Evolutionary conservation across 2,329 filamentous ascomycete genomes (phyloP).

Genomic region (Aspergillus aculeatinus): DNA sequence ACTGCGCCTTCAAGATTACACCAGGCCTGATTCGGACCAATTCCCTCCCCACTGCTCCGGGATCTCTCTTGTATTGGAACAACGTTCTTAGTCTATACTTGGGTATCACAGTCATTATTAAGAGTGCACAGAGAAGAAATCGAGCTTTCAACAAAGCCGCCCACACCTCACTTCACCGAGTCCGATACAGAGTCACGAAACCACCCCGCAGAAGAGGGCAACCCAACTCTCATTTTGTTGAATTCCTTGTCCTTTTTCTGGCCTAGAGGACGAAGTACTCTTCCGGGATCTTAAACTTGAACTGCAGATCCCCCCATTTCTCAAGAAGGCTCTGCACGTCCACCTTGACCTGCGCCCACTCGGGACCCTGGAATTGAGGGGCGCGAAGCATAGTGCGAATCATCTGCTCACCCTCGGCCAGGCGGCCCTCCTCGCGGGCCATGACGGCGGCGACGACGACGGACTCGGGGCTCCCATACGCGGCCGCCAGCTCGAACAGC

Average conservation of each 20-base stretch:
- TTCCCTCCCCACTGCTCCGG: neutral
- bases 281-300: slow-evolving; percentile 16
- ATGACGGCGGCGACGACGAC: slow-evolving; percentile 32
- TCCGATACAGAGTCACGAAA: too few relatives aligned
- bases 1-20: neutral
- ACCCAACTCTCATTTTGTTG: too few relatives aligned
- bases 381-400: neutral
- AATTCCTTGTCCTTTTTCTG: neutral
- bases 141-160: too few relatives aligned
- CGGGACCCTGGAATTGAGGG: neutral
- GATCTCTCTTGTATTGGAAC: neutral
- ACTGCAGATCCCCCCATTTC: slow-evolving; percentile 24
- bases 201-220: too few relatives aligned
- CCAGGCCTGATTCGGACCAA: neutral
- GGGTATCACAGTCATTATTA: too few relatives aligned
- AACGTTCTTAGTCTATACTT: too few relatives aligned
- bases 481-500: slow-evolving; percentile 36
- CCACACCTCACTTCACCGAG: too few relatives aligned
- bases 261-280: neutral
- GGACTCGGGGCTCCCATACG: slow-evolving; percentile 21
- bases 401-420: neutral
- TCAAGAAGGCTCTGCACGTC: neutral
- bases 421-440: slow-evolving; percentile 26
- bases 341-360: neutral
- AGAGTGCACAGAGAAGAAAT: too few relatives aligned